Percentiles rank a stretch among this genome's conserved stretches.
phyloP scores from a whole-genome alignment of 1,139 yeast species.

The Blastobotrys elegans region DNA sequence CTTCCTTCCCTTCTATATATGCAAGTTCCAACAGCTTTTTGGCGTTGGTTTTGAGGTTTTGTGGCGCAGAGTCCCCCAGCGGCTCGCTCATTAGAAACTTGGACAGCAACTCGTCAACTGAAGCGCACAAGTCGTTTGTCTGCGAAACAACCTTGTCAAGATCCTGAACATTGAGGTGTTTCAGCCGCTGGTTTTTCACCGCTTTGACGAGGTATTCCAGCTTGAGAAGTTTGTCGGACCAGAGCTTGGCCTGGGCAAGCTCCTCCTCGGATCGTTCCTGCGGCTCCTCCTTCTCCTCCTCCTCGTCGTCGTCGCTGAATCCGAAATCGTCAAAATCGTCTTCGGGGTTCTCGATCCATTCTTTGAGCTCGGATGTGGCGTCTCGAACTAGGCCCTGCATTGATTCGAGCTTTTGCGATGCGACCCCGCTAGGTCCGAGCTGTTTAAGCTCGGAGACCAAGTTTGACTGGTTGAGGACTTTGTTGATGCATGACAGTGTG shows the following conservation, averaged over 20 bases:
- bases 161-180: slow-evolving; percentile 3
- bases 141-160: slow-evolving; percentile 10
- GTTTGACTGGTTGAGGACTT: slow-evolving; percentile 45
- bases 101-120: slow-evolving; percentile 17
- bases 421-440: slow-evolving; percentile 39
- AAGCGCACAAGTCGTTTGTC: slow-evolving; percentile 12
- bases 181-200: slow-evolving; percentile 14
- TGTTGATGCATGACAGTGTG: slow-evolving; percentile 40
- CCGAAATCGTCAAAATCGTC: slow-evolving; percentile 31
- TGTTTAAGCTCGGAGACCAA: slow-evolving; percentile 31
- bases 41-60: slow-evolving; percentile 2
- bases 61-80: background rate
- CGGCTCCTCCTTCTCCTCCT: slow-evolving; percentile 31
- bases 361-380: slow-evolving; percentile 46
- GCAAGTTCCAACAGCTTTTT: background rate
- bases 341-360: slow-evolving; percentile 44
- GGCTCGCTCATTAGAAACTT: slow-evolving; percentile 9
- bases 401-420: slow-evolving; percentile 37
- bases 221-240: slow-evolving; percentile 17
- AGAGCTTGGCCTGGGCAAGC: slow-evolving; percentile 7
- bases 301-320: slow-evolving; percentile 35
- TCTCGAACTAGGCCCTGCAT: slow-evolving; percentile 41
- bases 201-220: slow-evolving; percentile 14
- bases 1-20: slow-evolving; percentile 14
- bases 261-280: slow-evolving; percentile 4